Evolutionary conservation across 805 yeast genomes (phyloP).

Genomic region (Komagataella pastoris): DNA sequence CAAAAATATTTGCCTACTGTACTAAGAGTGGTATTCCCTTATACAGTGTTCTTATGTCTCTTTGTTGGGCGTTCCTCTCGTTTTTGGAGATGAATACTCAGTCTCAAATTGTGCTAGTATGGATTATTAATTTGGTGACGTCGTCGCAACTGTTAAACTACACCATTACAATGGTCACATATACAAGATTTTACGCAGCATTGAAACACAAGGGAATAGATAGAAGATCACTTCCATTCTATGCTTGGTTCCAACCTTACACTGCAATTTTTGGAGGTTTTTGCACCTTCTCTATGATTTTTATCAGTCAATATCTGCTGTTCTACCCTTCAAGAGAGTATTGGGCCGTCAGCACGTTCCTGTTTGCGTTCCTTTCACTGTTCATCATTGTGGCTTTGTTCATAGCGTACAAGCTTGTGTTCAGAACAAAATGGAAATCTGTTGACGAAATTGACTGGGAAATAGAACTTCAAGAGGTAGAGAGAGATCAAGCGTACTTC

Average conservation of each 20-base stretch:
- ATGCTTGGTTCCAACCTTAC: conserved; percentile 48
- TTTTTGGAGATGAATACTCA: conserved; percentile 38
- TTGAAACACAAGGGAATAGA: conserved; percentile 37
- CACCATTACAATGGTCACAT: conserved; percentile 42
- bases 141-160: conserved; percentile 56
- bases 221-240: conserved; percentile 31
- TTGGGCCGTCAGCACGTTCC: conserved; percentile 50
- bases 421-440: conserved; percentile 30
- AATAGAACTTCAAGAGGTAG: conserved; percentile 42
- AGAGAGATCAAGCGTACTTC: conserved; percentile 8
- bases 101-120: conserved; percentile 51
- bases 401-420: conserved; percentile 36
- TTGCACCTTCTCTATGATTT: conserved; percentile 35
- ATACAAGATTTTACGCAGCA: conserved; percentile 49
- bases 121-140: conserved; percentile 64
- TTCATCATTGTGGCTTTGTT: conserved; percentile 39
- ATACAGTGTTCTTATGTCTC: conserved; percentile 26
- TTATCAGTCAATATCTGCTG: conserved; percentile 56
- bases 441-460: conserved; percentile 38
- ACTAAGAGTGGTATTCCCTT: conserved; percentile 33
- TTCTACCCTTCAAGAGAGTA: conserved; percentile 40
- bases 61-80: conserved; percentile 29
- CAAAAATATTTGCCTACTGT: conserved; percentile 26
- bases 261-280: conserved; percentile 34
- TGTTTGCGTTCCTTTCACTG: conserved; percentile 62